These are phyloP conservation scores for Fusarium verrucosum DNA, from an alignment of 2,329 filamentous ascomycete species.

Conservation along the genomic window DNA sequence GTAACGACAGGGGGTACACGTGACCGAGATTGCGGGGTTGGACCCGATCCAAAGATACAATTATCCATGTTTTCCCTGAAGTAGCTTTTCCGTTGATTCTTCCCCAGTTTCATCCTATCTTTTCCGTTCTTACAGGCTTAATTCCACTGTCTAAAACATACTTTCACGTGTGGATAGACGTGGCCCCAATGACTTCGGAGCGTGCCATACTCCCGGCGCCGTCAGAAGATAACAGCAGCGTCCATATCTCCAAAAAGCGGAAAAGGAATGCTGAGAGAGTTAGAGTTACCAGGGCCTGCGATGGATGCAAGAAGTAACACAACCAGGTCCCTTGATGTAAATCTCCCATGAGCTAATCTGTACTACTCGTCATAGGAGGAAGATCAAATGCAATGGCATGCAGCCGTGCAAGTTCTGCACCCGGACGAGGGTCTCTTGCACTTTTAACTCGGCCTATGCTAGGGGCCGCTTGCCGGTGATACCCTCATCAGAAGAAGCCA, in stretches of 20 bases:
- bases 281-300: conserved; percentile 42
- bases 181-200: conserved; percentile 22
- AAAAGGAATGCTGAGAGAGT: conserved; percentile 40
- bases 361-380: conserved; percentile 22
- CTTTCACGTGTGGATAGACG: neutral
- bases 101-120: neutral
- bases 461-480: conserved; percentile 39
- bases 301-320: conserved; percentile 42
- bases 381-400: conserved; percentile 42
- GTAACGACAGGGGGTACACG: neutral
- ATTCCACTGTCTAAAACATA: neutral
- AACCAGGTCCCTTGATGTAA: neutral
- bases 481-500: conserved; percentile 18
- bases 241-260: conserved; percentile 28
- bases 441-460: conserved; percentile 41
- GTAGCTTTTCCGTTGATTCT: conserved; percentile 17
- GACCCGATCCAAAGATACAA: neutral
- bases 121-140: conserved; percentile 15
- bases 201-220: conserved; percentile 16
- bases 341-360: conserved; percentile 13
- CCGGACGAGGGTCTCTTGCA: conserved; percentile 34
- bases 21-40: conserved; percentile 17
- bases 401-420: conserved; percentile 42
- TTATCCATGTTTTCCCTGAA: conserved; percentile 17
- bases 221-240: conserved; percentile 12